These are phyloP conservation scores for Penicillium psychrofluorescens DNA, from an alignment of 495 filamentous ascomycete genomes.

Conservation along the genomic window DNA sequence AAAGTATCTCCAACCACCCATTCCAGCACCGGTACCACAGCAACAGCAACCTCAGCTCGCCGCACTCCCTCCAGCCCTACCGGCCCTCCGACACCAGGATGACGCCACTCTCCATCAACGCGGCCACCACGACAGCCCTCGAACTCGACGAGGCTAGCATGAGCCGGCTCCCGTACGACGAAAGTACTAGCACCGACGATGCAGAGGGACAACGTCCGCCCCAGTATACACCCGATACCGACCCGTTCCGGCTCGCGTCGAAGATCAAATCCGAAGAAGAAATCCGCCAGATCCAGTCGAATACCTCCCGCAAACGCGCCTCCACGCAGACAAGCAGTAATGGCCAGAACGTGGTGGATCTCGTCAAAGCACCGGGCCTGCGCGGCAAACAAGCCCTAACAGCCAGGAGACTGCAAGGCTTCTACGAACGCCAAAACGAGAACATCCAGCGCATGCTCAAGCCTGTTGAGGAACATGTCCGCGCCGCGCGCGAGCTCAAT, in stretches of 20 bases:
- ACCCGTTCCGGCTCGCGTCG: conserved; percentile 76
- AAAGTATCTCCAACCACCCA: conserved; percentile 31
- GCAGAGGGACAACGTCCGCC: conserved; percentile 55
- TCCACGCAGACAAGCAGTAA: conserved; percentile 35
- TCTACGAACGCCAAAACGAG: conserved; percentile 89
- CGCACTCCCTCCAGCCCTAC: conserved; percentile 8
- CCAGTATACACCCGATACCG: conserved; percentile 54
- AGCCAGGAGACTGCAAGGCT: conserved; percentile 64
- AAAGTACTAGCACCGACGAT: conserved; percentile 43
- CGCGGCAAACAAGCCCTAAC: conserved; percentile 25
- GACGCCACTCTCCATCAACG: conserved; percentile 17
- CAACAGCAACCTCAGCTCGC: conserved; percentile 6
- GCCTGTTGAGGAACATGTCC: conserved; percentile 83
- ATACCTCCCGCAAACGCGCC: conserved; percentile 71
- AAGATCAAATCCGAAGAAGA: conserved; percentile 72
- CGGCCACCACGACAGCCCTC: conserved; percentile 30
- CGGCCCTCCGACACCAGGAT: conserved; percentile 11
- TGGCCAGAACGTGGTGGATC: conserved; percentile 16
- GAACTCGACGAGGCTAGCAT: conserved; percentile 14
- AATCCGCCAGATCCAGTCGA: conserved; percentile 73
- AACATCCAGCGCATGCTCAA: conserved; percentile 89
- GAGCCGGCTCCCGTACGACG: conserved; percentile 20
- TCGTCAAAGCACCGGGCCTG: conserved; percentile 10
- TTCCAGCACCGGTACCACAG: conserved; percentile 15
- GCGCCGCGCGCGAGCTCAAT: conserved; percentile 70